Evolutionary conservation across 164 flowering plant genomes (phyloP).

Genomic region (Vitis amurensis): DNA sequence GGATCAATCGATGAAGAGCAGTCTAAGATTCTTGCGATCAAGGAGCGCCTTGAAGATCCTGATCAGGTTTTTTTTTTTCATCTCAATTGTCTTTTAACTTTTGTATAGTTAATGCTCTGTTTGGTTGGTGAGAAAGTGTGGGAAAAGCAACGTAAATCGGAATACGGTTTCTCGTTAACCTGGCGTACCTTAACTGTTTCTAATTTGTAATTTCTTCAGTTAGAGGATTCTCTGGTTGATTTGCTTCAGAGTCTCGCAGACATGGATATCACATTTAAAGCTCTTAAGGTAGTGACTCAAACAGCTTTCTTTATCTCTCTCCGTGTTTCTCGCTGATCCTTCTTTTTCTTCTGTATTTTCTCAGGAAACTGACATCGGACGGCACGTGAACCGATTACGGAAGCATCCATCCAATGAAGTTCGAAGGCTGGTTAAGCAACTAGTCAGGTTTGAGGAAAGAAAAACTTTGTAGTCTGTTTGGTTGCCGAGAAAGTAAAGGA

Average conservation of each 20-base stretch:
- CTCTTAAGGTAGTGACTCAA: slow-evolving; percentile 59
- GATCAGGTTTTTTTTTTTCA: slow-evolving; percentile 50
- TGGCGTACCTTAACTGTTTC: background rate
- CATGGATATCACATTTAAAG: slow-evolving; percentile 89
- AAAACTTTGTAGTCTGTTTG: too few relatives aligned
- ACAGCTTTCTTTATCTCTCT: background rate
- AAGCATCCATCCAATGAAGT: slow-evolving; percentile 75
- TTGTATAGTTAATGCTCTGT: too few relatives aligned
- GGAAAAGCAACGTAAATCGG: too few relatives aligned
- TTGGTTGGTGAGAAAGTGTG: too few relatives aligned
- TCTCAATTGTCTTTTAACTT: background rate
- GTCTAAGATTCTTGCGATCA: slow-evolving; percentile 59
- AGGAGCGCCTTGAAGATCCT: slow-evolving; percentile 79
- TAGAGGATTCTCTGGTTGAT: slow-evolving; percentile 68
- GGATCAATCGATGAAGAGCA: slow-evolving; percentile 66
- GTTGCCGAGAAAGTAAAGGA: too few relatives aligned
- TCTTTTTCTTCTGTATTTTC: background rate
- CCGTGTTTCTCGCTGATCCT: background rate
- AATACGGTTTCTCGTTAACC: background rate
- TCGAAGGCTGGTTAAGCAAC: slow-evolving; percentile 74
- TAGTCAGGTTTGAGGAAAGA: slow-evolving; percentile 65
- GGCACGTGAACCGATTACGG: slow-evolving; percentile 73
- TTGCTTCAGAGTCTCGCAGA: slow-evolving; percentile 78
- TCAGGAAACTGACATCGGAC: slow-evolving; percentile 91
- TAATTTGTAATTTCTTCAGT: slow-evolving; percentile 26